A percentile compares a stretch with the other conserved stretches of the same genome.
These are phyloP conservation scores for Calocybe gambosa DNA, from an alignment of 1,284 basidiomycete genomes.

Conservation along the genomic window DNA sequence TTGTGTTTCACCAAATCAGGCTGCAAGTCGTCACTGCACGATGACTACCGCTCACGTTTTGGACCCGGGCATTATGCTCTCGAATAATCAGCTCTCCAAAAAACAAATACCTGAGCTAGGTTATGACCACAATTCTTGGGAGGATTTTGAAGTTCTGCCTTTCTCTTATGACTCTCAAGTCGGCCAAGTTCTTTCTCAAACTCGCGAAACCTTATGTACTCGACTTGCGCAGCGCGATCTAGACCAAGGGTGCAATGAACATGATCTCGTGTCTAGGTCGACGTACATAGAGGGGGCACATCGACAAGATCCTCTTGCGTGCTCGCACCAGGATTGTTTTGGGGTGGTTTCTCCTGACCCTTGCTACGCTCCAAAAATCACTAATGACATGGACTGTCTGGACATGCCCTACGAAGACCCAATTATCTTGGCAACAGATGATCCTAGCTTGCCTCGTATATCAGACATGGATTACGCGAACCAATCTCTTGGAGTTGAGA, in stretches of 20 bases:
- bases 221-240: not conserved
- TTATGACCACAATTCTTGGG: not conserved
- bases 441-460: not conserved
- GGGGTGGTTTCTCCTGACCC: too few relatives aligned
- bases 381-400: too few relatives aligned
- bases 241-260: not conserved
- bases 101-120: not conserved
- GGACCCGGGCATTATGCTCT: not conserved
- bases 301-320: not conserved
- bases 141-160: conserved; percentile 10
- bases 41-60: not conserved
- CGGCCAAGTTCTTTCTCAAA: not conserved
- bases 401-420: too few relatives aligned
- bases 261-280: not conserved
- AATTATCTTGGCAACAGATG: not conserved
- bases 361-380: too few relatives aligned
- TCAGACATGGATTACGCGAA: conserved; percentile 8
- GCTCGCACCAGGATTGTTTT: not conserved
- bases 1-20: not conserved
- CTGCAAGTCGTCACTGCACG: not conserved
- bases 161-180: conserved; percentile 13
- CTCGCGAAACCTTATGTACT: not conserved
- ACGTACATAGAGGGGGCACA: not conserved
- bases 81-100: too few relatives aligned
- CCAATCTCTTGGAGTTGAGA: conserved; percentile 25